phyloP scores from a whole-genome alignment of 202 grass and related monocot genomes.

The Elaeis oleifera region DNA sequence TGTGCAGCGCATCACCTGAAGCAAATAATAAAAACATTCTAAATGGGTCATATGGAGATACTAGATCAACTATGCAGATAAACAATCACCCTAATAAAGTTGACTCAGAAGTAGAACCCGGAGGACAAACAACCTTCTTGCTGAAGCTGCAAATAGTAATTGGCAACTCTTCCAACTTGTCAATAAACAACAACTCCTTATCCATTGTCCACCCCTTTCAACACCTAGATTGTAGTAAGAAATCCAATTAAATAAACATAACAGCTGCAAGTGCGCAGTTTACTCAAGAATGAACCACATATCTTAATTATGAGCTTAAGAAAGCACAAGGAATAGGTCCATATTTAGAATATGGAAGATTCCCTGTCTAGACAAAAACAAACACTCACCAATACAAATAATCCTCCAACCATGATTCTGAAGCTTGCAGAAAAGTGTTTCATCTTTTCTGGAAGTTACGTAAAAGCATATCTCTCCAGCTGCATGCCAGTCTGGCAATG shows the following conservation, averaged over 20 bases:
- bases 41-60: neutral
- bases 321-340: too few species aligned
- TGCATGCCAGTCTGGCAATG: slow-evolving; percentile 40
- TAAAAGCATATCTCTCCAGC: slow-evolving; percentile 40
- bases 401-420: slow-evolving; percentile 39
- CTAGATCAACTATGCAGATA: too few species aligned
- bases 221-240: slow-evolving; percentile 36
- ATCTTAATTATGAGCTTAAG: too few species aligned
- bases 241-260: slow-evolving; percentile 5
- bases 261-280: neutral
- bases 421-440: slow-evolving; percentile 40
- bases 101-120: slow-evolving; percentile 2
- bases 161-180: slow-evolving; percentile 56
- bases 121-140: slow-evolving; percentile 46
- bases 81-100: too few species aligned
- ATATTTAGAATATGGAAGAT: too few species aligned
- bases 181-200: slow-evolving; percentile 38
- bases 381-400: slow-evolving; percentile 52
- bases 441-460: slow-evolving; percentile 46
- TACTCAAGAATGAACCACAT: neutral
- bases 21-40: slow-evolving; percentile 11
- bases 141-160: slow-evolving; percentile 56
- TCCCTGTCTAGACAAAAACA: too few species aligned
- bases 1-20: slow-evolving; percentile 42
- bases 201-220: slow-evolving; percentile 13